Conservation (phyloP, 805 yeast species). For the Saturnispora galanensis region DNA sequence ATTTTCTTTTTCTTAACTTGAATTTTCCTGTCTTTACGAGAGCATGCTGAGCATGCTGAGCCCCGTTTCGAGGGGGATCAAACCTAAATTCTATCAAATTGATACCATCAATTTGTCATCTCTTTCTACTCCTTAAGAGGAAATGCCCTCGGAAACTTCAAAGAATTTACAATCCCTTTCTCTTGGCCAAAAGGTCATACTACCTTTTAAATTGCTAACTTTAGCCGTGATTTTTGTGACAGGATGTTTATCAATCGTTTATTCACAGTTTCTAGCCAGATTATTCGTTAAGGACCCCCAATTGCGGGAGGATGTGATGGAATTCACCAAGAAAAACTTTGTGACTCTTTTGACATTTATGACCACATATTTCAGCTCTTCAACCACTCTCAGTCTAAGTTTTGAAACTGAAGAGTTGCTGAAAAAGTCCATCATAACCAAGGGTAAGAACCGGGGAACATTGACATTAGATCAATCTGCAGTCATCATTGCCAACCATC, state of each 20-base stretch:
- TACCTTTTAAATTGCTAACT: conserved; percentile 13
- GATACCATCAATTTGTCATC: not conserved
- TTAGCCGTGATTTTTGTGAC: conserved; percentile 21
- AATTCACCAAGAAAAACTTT: conserved; percentile 50
- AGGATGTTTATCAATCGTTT: conserved; percentile 36
- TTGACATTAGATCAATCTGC: conserved; percentile 22
- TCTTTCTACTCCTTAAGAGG: too few species aligned
- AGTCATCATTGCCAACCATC: conserved; percentile 78
- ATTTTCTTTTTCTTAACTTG: not conserved
- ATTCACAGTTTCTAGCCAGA: conserved; percentile 35
- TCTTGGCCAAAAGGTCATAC: not conserved
- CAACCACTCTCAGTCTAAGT: conserved; percentile 43
- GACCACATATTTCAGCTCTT: conserved; percentile 37
- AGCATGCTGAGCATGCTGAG: not conserved
- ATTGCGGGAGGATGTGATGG: conserved; percentile 33
- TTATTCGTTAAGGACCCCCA: conserved; percentile 24
- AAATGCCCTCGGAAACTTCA: too few species aligned
- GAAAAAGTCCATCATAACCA: conserved; percentile 4
- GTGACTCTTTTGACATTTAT: conserved; percentile 43
- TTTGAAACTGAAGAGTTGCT: conserved; percentile 16
- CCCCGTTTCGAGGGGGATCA: too few species aligned
- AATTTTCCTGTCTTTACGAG: not conserved
- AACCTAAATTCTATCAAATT: not conserved
- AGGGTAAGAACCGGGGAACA: conserved; percentile 8
- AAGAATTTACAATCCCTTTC: not conserved